These are phyloP conservation scores for Boletus vinaceobasis DNA, from an alignment of 768 basidiomycete species.

Conservation along the genomic window DNA sequence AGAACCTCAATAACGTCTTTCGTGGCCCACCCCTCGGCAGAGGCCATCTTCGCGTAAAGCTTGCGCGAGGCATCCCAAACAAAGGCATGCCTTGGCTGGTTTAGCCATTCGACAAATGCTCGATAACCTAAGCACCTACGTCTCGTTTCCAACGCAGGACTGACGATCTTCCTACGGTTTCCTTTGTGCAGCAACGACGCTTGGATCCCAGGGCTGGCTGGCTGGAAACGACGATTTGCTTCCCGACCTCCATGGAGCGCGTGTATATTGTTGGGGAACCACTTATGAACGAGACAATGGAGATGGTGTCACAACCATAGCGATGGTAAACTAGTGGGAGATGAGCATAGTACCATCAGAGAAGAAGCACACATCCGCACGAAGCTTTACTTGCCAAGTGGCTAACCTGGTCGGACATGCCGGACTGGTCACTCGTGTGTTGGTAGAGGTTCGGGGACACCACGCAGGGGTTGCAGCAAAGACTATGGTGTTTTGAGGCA, in stretches of 20 bases:
- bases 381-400: too few relatives aligned
- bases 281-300: conserved; percentile 18
- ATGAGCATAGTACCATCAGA: neutral
- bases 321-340: conserved; percentile 15
- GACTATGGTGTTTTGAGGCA: too few relatives aligned
- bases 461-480: too few relatives aligned
- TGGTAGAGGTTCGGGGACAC: too few relatives aligned
- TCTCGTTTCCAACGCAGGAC: conserved; percentile 25
- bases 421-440: too few relatives aligned
- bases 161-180: conserved; percentile 14
- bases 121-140: conserved; percentile 8
- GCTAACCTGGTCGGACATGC: too few relatives aligned
- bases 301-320: conserved; percentile 20
- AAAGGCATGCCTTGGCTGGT: conserved; percentile 14
- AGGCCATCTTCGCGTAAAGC: conserved; percentile 19
- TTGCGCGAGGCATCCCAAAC: conserved; percentile 20
- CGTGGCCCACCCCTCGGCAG: conserved; percentile 14
- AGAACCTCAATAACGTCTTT: conserved; percentile 17
- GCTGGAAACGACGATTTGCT: conserved; percentile 16
- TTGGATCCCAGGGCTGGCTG: conserved; percentile 22
- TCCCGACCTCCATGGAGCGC: conserved; percentile 19
- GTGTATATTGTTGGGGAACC: conserved; percentile 21
- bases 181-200: conserved; percentile 7
- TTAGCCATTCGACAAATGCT: neutral
- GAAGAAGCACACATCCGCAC: neutral